phyloP scores from a whole-genome alignment of 345 rosid species.

The Sisymbrium altissimum region DNA sequence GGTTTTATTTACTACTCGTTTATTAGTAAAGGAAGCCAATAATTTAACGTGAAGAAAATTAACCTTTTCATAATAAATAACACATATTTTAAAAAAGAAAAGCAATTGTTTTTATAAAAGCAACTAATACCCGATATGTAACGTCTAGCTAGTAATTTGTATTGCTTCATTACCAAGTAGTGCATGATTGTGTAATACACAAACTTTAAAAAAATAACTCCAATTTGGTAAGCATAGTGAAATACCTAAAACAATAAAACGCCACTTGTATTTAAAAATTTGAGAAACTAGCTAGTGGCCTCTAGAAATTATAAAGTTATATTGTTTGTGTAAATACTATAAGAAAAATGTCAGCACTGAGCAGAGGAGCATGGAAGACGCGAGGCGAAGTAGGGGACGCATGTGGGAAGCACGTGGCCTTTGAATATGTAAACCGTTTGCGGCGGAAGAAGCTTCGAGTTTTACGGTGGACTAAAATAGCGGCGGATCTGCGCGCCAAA shows the following conservation, averaged over 20 bases:
- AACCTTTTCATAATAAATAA: not conserved
- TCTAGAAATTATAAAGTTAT: not conserved
- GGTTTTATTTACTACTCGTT: not conserved
- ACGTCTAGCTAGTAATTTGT: not conserved
- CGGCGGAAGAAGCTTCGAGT: constrained; percentile 21
- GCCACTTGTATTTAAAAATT: not conserved
- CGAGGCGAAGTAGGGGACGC: constrained; percentile 13
- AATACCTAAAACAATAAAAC: not conserved
- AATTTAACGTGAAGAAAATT: not conserved
- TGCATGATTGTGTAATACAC: no score
- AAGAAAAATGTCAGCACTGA: not conserved
- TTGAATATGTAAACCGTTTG: constrained; percentile 7
- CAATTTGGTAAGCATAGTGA: not conserved
- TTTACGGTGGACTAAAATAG: not conserved
- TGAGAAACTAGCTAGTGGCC: constrained; percentile 5
- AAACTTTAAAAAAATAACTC: no score
- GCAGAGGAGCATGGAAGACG: constrained; percentile 6
- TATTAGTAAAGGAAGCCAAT: not conserved
- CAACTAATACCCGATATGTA: not conserved
- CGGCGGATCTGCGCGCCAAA: not conserved
- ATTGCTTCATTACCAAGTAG: not conserved
- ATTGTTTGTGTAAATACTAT: not conserved
- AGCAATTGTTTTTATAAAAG: no score
- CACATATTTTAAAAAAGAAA: no score
- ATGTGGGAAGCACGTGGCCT: constrained; percentile 25